Percentiles rank a stretch among this genome's conserved stretches.
Evolutionary conservation across 768 basidiomycete species (phyloP).

Genomic region (Phaffia australis): DNA sequence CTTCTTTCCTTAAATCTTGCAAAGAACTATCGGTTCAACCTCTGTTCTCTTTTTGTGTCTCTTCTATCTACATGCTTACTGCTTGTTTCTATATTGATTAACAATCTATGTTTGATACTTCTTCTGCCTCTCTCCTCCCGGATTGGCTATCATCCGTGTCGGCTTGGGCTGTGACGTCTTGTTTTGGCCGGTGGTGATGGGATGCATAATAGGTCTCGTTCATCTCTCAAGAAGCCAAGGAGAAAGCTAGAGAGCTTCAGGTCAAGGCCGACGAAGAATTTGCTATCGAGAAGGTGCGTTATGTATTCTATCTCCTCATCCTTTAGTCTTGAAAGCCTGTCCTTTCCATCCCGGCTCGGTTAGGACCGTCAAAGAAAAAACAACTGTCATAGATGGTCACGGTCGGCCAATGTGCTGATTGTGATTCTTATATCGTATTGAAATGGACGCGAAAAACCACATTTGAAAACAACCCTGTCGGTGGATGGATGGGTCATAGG

Average conservation of each 20-base stretch:
- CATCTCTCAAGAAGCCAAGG: slow-evolving; percentile 95
- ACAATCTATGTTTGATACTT: slow-evolving; percentile 7
- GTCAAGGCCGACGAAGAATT: slow-evolving; percentile 99
- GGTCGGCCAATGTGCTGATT: background rate
- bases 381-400: background rate
- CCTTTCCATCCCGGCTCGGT: background rate
- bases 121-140: background rate
- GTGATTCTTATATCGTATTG: background rate
- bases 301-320: background rate
- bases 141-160: background rate
- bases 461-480: background rate
- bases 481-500: slow-evolving; percentile 45
- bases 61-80: background rate
- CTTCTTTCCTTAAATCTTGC: background rate
- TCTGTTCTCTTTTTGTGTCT: background rate
- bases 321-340: background rate
- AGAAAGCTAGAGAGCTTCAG: slow-evolving; percentile 92
- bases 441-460: background rate
- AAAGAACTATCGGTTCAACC: background rate
- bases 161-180: too few relatives aligned
- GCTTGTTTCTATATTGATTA: background rate
- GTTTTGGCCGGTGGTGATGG: too few relatives aligned
- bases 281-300: slow-evolving; percentile 80
- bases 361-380: background rate
- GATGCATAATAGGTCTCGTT: slow-evolving; percentile 62